Evolutionary conservation across 164 flowering plant genomes (phyloP), one percentile per base, ranked within the genome.

Genomic region (Aristolochia fimbriata): DNA sequence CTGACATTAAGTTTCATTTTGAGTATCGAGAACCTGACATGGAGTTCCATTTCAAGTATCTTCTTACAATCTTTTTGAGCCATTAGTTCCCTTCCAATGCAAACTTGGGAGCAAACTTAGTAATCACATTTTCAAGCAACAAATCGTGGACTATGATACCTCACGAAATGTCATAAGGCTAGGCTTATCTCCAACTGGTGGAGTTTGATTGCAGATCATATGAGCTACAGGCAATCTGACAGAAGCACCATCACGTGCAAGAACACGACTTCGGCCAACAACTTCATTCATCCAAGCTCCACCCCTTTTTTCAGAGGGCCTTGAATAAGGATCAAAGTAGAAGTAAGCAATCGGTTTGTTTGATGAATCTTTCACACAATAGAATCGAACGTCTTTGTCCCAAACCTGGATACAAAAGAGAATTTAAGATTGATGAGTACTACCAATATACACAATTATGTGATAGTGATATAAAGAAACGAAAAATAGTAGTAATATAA

Each of bases 251-350:
- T 83, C 77, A 30, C 69, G 83, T 27, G 96, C 83, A 62, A 91
- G 69, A 59, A 77, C 89, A 60, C 81, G 87, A 64, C 97, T 91
- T 56, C 97, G 80, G 43, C 76, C 71, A 79, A 91, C 80, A 77
- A 88, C 99, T 76, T 84, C 96, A 73, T 84, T 87, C 99, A 94
- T 88, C 99, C 99, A 94, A 57, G 97, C 99, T 65, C 99, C 99
- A 60, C 87, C 95, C 31, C 85, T 78, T 68, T 94, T 94, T 68
- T 94, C 99, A 67, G 97, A 80, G 31, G 99, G 91, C 62, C 97
- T 97, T 41, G 95, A 83, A 69, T 91, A 94, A 63, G 99, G 97
- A 74, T 94, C 97, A 74, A 91, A 88, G 61, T 91, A 94, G 73
- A 94, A 94, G 77, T 88, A 91, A 47, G 99, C 89, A 74, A 91